Evolutionary conservation across 495 filamentous ascomycete species (phyloP), one percentile per base, ranked within the genome.

Genomic region (Ramalina peruviana): DNA sequence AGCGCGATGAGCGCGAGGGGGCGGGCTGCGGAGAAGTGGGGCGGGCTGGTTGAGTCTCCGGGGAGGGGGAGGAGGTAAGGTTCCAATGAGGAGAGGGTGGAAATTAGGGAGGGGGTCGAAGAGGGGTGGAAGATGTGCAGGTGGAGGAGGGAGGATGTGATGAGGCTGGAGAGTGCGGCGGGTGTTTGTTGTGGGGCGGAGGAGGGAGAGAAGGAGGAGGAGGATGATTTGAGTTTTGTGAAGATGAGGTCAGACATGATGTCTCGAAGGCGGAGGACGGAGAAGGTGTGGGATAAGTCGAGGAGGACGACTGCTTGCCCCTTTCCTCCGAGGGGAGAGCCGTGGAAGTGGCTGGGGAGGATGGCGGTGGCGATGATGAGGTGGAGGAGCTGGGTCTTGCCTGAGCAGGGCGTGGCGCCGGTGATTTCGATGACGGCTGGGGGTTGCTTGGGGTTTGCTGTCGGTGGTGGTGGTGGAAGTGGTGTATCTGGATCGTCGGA

Each of bases 251-350:
- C 1, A 50, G 25, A 48, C 54, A 59, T 52, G 36, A 51, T 17
- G 11, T 60, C 50, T 0, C 58, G 66, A 0, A 92, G 69, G 11
- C 79, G 72, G 13, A 72, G 60, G 11, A 78, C 68, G 27, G 81
- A 75, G 53, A 94, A 88, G 0, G 73, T 73, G 38, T 72, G 70
- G 40, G 86, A 80, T 0, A 80, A 69, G 55, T 94, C 88, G 21
- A 94, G 58, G 26, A 88, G 66, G 4, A 83, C 71, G 3, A 89
- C 72, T 2, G 84, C 72, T 16, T 76, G 73, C 21, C 65, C 61
- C 26, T 74, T 70, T n/a, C 78, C 80, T 33, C 58, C 50, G 4
- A 73, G 44, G 4, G 48, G 19, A 19, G 62, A 46, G n/a, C 57
- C 60, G 3, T 63, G 52, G 41, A 62, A 58, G 3, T 62, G 60